Conservation (phyloP, 352 stramenopile species). For the Phytophthora syringae region DNA sequence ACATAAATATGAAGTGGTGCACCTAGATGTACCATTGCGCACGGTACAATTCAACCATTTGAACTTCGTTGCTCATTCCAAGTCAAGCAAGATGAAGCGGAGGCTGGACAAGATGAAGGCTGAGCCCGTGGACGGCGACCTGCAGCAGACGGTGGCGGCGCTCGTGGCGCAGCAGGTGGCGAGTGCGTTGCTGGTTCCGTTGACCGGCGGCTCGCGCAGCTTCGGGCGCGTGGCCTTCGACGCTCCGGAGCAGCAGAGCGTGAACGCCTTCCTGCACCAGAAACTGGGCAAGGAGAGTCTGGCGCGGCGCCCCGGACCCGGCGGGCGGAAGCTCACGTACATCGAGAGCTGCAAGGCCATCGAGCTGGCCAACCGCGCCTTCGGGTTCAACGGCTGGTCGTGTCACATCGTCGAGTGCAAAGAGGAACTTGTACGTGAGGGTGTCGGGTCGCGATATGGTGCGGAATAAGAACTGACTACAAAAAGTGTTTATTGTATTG, state of each 20-base stretch:
- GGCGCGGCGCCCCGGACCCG: constrained; percentile 65
- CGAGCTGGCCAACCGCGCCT: constrained; percentile 88
- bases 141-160: constrained; percentile 49
- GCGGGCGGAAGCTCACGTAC: constrained; percentile 82
- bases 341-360: constrained; percentile 92
- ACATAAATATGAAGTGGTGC: constrained; percentile 7
- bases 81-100: constrained; percentile 54
- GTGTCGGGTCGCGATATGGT: not conserved
- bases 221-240: constrained; percentile 75
- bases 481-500: constrained; percentile 4
- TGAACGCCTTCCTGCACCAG: constrained; percentile 80
- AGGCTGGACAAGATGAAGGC: constrained; percentile 32
- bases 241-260: constrained; percentile 51
- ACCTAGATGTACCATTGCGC: not conserved
- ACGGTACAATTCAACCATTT: constrained; percentile 1
- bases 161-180: constrained; percentile 49
- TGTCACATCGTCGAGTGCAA: constrained; percentile 87
- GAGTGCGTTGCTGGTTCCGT: constrained; percentile 12
- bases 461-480: not conserved
- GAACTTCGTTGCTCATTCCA: constrained; percentile 24
- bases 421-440: constrained; percentile 78
- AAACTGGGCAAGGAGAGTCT: constrained; percentile 86
- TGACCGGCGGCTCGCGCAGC: constrained; percentile 18
- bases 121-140: constrained; percentile 31
- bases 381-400: constrained; percentile 90